These are phyloP conservation scores for Ganoderma meredithae DNA, from an alignment of 1,284 basidiomycete species.

Conservation along the genomic window DNA sequence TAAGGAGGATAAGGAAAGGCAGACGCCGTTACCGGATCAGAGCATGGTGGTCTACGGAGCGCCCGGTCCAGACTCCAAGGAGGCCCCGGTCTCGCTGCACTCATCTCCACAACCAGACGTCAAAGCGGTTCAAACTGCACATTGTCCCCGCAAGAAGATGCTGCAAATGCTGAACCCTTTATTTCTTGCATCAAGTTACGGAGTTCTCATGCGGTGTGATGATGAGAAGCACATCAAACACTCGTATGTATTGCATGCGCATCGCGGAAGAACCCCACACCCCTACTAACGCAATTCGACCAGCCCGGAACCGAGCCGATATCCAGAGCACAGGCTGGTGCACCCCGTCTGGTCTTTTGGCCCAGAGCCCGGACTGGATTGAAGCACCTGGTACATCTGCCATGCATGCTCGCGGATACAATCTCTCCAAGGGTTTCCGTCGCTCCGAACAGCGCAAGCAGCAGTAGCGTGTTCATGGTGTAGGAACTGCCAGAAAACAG, in stretches of 20 bases:
- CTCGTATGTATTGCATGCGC: neutral
- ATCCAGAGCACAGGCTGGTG: neutral
- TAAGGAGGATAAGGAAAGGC: constrained; percentile 6
- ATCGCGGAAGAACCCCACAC: neutral
- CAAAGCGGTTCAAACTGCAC: neutral
- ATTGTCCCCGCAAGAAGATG: neutral
- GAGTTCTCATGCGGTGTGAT: neutral
- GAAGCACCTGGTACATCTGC: neutral
- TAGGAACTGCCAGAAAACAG: neutral
- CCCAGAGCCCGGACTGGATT: neutral
- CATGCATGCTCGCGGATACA: neutral
- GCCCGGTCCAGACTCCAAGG: neutral
- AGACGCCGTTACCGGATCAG: constrained; percentile 20
- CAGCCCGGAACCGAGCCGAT: neutral
- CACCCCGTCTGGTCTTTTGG: neutral
- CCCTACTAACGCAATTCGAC: neutral
- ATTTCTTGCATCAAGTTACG: neutral
- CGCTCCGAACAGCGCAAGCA: neutral
- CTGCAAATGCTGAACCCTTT: neutral
- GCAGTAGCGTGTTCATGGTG: neutral
- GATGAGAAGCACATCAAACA: neutral
- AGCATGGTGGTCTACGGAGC: constrained; percentile 14
- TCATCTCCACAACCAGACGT: neutral
- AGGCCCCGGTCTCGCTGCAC: neutral
- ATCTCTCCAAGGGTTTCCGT: constrained; percentile 4